Evolutionary conservation across 768 basidiomycete species (phyloP).

Genomic region (Mycena metata): DNA sequence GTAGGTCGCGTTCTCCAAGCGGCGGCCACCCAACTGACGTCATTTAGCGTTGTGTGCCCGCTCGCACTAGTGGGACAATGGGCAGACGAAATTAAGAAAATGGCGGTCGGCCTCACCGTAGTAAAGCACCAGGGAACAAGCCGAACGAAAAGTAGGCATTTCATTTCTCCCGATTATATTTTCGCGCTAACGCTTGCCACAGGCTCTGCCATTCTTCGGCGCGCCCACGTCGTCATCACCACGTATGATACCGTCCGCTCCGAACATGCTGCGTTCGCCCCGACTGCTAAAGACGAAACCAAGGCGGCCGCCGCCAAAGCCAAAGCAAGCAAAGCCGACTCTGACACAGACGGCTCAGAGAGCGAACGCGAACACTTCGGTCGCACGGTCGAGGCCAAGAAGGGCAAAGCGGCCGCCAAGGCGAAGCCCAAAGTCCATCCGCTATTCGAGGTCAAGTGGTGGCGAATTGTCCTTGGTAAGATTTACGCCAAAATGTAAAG

Average conservation of each 20-base stretch:
- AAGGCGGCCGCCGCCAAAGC: constrained; percentile 52
- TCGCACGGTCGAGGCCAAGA: constrained; percentile 55
- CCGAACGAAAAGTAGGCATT: constrained; percentile 74
- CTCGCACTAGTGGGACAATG: constrained; percentile 92
- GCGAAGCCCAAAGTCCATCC: constrained; percentile 66
- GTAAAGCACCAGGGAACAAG: constrained; percentile 86
- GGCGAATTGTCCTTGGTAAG: constrained; percentile 86
- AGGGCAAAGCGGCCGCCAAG: constrained; percentile 55
- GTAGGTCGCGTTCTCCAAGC: constrained; percentile 58
- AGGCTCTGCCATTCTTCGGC: constrained; percentile 70
- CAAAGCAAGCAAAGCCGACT: constrained; percentile 56
- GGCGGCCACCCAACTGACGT: constrained; percentile 12
- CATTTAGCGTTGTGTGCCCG: constrained; percentile 84
- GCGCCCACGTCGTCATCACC: constrained; percentile 83
- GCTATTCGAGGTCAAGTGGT: constrained; percentile 86
- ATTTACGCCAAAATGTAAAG: constrained; percentile 11
- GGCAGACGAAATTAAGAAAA: constrained; percentile 86
- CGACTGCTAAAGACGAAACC: constrained; percentile 67
- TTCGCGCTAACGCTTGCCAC: background rate
- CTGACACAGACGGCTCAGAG: constrained; percentile 45
- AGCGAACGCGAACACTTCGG: constrained; percentile 63
- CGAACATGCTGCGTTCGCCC: constrained; percentile 72
- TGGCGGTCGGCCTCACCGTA: constrained; percentile 76
- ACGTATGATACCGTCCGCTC: constrained; percentile 89
- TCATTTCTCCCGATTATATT: background rate